Percentiles rank a stretch among this genome's conserved stretches.
Conservation (phyloP, 2,329 filamentous ascomycete genomes). For the Aspergillus thermomutatus region DNA sequence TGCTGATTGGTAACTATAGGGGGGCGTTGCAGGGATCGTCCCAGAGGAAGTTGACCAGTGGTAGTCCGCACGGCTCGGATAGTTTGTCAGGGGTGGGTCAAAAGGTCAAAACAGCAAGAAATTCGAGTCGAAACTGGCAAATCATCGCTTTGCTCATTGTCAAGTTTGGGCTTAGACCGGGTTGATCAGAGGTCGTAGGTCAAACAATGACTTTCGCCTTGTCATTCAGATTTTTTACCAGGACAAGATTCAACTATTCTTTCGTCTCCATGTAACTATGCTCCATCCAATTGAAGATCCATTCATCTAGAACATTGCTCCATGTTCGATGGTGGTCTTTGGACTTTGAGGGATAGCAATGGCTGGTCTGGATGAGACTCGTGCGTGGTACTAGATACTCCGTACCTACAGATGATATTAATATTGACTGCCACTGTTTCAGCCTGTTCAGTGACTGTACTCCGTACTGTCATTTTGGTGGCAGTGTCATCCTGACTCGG, state of each 20-base stretch:
- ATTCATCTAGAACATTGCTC: background rate
- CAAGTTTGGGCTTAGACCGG: background rate
- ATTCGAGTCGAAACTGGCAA: slow-evolving; percentile 2
- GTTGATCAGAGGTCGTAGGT: background rate
- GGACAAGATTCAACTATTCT: background rate
- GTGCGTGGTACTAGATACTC: background rate
- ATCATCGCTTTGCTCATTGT: slow-evolving; percentile 4
- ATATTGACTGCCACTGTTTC: background rate
- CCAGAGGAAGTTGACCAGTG: slow-evolving; percentile 5
- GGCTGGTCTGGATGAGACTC: background rate
- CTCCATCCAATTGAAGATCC: background rate
- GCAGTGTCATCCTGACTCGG: background rate
- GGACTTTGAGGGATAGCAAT: background rate
- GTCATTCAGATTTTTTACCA: background rate
- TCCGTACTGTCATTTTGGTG: background rate
- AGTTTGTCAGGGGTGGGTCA: slow-evolving; percentile 1
- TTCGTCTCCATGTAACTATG: background rate
- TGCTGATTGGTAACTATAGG: slow-evolving; percentile 4
- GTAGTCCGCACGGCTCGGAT: slow-evolving; percentile 12
- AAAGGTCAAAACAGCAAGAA: slow-evolving; percentile 3
- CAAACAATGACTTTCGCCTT: background rate
- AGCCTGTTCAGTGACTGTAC: background rate
- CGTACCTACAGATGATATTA: no score
- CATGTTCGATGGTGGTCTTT: background rate
- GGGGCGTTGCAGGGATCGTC: background rate